These are phyloP conservation scores for Sistotremastrum suecicum DNA, from an alignment of 768 basidiomycete species.

Conservation along the genomic window DNA sequence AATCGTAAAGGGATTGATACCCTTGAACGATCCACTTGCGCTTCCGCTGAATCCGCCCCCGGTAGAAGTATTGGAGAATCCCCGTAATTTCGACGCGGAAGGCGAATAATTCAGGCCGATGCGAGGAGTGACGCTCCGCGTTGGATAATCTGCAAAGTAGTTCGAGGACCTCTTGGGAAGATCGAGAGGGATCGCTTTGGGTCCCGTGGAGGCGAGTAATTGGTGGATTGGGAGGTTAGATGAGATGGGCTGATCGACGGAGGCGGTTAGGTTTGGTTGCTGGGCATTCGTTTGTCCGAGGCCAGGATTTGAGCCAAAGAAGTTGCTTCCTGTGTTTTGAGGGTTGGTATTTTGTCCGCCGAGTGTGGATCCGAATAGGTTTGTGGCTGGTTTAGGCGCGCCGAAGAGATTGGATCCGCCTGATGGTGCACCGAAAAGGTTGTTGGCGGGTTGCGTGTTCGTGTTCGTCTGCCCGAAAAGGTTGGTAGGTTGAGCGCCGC, in stretches of 20 bases:
- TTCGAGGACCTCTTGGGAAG: constrained; percentile 61
- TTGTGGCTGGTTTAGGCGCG: constrained; percentile 46
- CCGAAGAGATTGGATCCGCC: constrained; percentile 34
- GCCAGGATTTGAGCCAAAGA: neutral
- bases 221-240: constrained; percentile 60
- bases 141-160: constrained; percentile 65
- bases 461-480: neutral
- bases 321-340: neutral
- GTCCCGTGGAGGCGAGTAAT: constrained; percentile 53
- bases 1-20: constrained; percentile 19
- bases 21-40: constrained; percentile 14
- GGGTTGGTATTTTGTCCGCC: constrained; percentile 5
- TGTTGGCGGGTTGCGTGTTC: no score
- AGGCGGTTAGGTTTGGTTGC: constrained; percentile 60
- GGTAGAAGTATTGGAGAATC: constrained; percentile 24
- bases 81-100: constrained; percentile 54
- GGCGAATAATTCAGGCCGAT: constrained; percentile 45
- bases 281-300: constrained; percentile 14
- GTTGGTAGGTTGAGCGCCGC: no score
- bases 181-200: constrained; percentile 46
- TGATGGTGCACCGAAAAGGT: constrained; percentile 18
- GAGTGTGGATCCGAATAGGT: constrained; percentile 19
- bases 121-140: constrained; percentile 54
- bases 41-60: constrained; percentile 13
- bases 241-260: constrained; percentile 76